Conservation (phyloP, 129 eudicot species). For the Escallonia herrerae region DNA sequence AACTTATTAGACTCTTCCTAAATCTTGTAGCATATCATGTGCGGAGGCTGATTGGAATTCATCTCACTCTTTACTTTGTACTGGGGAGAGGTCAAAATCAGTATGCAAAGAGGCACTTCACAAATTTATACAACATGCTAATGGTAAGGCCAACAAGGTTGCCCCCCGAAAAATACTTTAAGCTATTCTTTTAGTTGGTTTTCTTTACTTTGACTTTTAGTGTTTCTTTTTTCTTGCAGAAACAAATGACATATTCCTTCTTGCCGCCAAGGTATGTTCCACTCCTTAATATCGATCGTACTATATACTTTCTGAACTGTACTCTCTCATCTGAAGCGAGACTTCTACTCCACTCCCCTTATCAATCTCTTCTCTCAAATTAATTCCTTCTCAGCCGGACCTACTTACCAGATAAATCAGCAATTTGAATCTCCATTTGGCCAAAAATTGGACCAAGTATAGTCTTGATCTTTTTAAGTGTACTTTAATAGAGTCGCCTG, state of each 20-base stretch:
- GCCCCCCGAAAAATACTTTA: background rate
- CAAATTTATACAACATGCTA: conserved; percentile 75
- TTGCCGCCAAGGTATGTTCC: conserved; percentile 86
- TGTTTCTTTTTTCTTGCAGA: conserved; percentile 39
- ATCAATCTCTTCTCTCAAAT: too few relatives aligned
- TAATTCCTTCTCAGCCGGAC: too few relatives aligned
- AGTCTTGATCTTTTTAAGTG: too few relatives aligned
- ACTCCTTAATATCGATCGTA: background rate
- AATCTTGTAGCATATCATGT: conserved; percentile 63
- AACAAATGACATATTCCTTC: conserved; percentile 90
- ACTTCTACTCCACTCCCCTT: background rate
- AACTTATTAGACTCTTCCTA: background rate
- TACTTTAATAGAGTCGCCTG: too few relatives aligned
- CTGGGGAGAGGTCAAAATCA: conserved; percentile 48
- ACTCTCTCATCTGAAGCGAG: background rate
- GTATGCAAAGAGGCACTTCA: conserved; percentile 38
- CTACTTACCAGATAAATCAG: too few relatives aligned
- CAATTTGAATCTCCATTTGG: too few relatives aligned
- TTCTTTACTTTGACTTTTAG: conserved; percentile 1
- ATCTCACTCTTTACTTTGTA: conserved; percentile 83
- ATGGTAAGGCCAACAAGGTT: conserved; percentile 38
- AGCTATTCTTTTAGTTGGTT: background rate
- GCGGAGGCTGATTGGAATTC: conserved; percentile 79
- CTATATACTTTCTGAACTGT: background rate
- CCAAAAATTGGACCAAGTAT: too few relatives aligned